Evolutionary conservation across 2,329 filamentous ascomycete species (phyloP).

Genomic region (Drechmeria coniospora): DNA sequence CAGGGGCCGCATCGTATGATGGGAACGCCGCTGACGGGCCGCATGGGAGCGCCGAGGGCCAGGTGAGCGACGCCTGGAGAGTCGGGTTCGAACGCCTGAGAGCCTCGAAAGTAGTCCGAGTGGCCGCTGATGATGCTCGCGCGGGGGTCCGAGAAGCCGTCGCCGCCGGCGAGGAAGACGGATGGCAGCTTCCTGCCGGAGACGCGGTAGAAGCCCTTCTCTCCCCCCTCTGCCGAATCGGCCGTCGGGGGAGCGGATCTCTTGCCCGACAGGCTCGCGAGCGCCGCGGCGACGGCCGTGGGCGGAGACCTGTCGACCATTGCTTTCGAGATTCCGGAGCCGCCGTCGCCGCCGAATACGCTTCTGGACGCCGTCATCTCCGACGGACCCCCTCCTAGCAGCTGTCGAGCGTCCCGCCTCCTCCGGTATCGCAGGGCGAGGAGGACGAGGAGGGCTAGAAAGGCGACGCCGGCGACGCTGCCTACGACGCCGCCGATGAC

Average conservation of each 20-base stretch:
- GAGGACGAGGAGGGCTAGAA: constrained; percentile 38
- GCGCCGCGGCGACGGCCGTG: constrained; percentile 28
- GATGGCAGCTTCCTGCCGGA: constrained; percentile 50
- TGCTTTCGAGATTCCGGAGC: constrained; percentile 8
- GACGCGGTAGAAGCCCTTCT: constrained; percentile 48
- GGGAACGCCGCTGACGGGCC: constrained; percentile 43
- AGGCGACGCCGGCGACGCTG: constrained; percentile 40
- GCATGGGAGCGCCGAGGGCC: constrained; percentile 41
- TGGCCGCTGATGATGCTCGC: constrained; percentile 29
- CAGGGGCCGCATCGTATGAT: constrained; percentile 50
- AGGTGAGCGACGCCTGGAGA: constrained; percentile 22
- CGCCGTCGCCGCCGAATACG: constrained; percentile 4
- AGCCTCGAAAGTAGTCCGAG: constrained; percentile 39
- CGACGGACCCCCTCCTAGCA: constrained; percentile 25
- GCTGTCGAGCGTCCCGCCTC: constrained; percentile 25
- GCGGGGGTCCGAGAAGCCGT: constrained; percentile 42
- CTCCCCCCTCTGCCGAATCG: constrained; percentile 21
- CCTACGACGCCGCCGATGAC: constrained; percentile 43
- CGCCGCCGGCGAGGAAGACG: constrained; percentile 45
- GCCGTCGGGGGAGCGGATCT: constrained; percentile 14
- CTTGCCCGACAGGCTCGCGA: constrained; percentile 30
- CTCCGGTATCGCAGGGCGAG: constrained; percentile 41
- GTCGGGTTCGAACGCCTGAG: constrained; percentile 26
- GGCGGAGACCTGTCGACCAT: constrained; percentile 31
- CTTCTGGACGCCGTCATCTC: constrained; percentile 7